These are phyloP conservation scores for Paramecium primaurelia DNA, from an alignment of 73 alveolate genomes.

Conservation along the genomic window DNA sequence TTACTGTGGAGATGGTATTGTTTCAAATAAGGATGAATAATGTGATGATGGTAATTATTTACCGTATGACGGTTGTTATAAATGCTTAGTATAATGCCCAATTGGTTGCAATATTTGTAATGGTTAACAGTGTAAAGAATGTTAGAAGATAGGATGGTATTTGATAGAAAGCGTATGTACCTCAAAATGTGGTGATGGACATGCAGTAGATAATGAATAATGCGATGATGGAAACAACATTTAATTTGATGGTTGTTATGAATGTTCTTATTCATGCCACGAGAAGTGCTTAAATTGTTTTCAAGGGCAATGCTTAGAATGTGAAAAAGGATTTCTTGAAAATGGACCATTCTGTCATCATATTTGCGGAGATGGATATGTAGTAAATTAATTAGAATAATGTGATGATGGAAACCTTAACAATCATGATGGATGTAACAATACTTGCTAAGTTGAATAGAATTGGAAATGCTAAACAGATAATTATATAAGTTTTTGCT, in stretches of 20 bases:
- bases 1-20: neutral
- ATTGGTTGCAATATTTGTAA: neutral
- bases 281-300: neutral
- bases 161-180: neutral
- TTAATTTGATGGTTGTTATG: neutral
- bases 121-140: neutral
- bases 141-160: neutral
- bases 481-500: neutral
- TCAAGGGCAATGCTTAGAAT: neutral
- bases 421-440: neutral
- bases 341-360: neutral
- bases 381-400: neutral
- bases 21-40: neutral
- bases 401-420: neutral
- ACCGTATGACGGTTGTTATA: neutral
- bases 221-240: neutral
- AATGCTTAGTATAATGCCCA: neutral
- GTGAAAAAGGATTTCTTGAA: neutral
- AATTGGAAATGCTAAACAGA: neutral
- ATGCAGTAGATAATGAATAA: neutral
- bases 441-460: neutral
- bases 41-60: neutral
- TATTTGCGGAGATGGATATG: neutral
- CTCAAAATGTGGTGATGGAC: neutral
- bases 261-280: neutral